Evolutionary conservation across 1,284 basidiomycete genomes (phyloP), one percentile per base, ranked within the genome.

Genomic region (Lignosus rhinocerotis): DNA sequence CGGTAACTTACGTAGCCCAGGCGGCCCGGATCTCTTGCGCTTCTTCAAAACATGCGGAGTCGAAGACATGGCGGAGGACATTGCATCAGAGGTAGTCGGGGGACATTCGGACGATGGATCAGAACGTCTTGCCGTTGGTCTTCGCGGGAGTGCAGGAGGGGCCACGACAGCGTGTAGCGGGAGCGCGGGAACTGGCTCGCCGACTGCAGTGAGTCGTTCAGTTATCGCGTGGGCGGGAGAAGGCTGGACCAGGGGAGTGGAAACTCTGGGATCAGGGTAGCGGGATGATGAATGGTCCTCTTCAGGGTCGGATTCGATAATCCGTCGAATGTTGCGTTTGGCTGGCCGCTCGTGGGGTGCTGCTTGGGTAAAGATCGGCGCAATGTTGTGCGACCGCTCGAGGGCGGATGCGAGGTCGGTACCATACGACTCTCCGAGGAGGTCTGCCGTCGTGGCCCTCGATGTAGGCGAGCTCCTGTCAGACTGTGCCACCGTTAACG

Each of bases 291-390:
- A 38, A 38, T 2, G 16, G 11, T 38, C 2, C 25, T 42, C 33
- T 3, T 51, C 52, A 36, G 52, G 36, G n/a, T 49, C 49, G 36
- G 57, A 43, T 7, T 47, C 44, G 17, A 59, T 46, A 10, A 59
- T 41, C 21, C 36, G 33, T 39, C 38, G n/a, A 30, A 8, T 7
- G 33, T 36, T 52, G 33, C 17, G 43, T 16, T 19, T 30, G 41
- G 7, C 10, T 17, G 16, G n/a, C 43, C 21, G 21, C 30, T 45
- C 43, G 6, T 45, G 11, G 4, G 25, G 25, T 25, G 25, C 25
- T 25, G 25, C 11, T 38, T 53, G 46, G 12, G 33, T 41, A 36
- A 53, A 60, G 17, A 60, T 34, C 10, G 58, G 54, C 4, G 33
- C 36, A 7, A 16, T 12, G 7, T 11, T 11, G 16, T 42, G 31